Percentiles rank a stretch among this genome's conserved stretches.
phyloP scores from a whole-genome alignment of 805 yeast species.

The Spathaspora hagerdaliae region DNA sequence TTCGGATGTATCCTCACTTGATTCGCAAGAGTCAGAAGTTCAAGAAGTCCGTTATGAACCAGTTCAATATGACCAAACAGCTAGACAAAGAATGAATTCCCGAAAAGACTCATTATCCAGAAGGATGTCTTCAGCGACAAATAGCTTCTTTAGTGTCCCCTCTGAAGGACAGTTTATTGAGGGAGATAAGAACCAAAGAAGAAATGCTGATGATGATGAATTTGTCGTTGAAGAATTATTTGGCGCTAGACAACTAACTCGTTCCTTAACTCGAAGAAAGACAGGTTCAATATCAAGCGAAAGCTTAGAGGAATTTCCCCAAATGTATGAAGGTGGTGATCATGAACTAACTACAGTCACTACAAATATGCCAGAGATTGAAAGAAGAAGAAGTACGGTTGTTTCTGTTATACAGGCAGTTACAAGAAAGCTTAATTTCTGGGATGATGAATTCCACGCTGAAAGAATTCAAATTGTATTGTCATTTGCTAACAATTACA shows the following conservation, averaged over 20 bases:
- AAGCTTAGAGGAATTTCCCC: constrained; percentile 7
- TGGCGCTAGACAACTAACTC: constrained; percentile 9
- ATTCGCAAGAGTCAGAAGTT: too few relatives aligned
- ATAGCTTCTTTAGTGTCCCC: constrained; percentile 1
- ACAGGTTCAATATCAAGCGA: not conserved
- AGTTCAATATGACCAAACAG: too few relatives aligned
- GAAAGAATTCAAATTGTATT: constrained; percentile 17
- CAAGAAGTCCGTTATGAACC: too few relatives aligned
- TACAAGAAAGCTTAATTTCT: constrained; percentile 19
- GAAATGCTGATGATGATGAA: constrained; percentile 1
- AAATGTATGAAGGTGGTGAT: constrained; percentile 3
- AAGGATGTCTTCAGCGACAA: constrained; percentile 14
- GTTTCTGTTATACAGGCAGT: constrained; percentile 16
- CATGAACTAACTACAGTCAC: not conserved
- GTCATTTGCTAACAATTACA: constrained; percentile 22
- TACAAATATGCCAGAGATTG: constrained; percentile 1
- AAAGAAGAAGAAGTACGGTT: constrained; percentile 16
- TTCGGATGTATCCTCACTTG: too few relatives aligned
- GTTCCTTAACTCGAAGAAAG: not conserved
- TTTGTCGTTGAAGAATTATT: constrained; percentile 9
- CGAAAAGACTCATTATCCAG: constrained; percentile 6
- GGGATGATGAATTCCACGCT: constrained; percentile 25
- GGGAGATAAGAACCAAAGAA: not conserved
- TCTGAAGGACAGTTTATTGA: not conserved
- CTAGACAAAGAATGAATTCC: too few relatives aligned